Evolutionary conservation across 2,329 filamentous ascomycete species (phyloP), one percentile per base, ranked within the genome.

Genomic region (Xylariaceae sp.): DNA sequence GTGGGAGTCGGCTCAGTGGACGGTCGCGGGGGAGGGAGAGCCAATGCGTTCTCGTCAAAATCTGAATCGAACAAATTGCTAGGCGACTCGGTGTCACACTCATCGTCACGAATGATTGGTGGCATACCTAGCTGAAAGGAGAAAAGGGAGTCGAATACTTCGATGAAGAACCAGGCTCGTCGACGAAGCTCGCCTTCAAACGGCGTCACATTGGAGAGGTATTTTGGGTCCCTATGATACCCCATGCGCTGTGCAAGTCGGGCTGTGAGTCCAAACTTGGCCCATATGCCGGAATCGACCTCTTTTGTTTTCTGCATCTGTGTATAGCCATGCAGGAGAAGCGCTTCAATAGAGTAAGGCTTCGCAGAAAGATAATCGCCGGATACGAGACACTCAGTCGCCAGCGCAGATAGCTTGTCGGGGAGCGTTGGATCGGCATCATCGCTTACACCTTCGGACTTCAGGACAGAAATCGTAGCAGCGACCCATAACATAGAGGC

Each of bases 51-150:
- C 63, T 82, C 79, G 61, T 80, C 78, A 60, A 84, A 81, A 63
- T 83, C 81, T 12, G 77, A 73, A 57, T 84, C 81, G 48, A 69
- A 71, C 7, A 81, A 68, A 62, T 81, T 81, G 7, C 73, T 69
- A 7, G 79, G 80, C 18, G 75, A 70, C 9, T 70, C 73, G 1
- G 76, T 78, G 61, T 81, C 80, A 61, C 74, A 79, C 29, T 77
- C 74, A 14, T 75, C 74, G n/a, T 78, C 72, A 48, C 77, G 73
- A 46, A 82, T 73, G 52, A 78, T 77, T n/a, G 77, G 71, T 1
- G 81, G 80, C 65, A 83, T 75, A 7, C 81, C 79, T n/a, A 81
- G 75, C 66, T 83, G 79, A 56, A 79, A 80, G 0, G 79, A 79
- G 44, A 80, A 76, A 2, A 81, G 60, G 3, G 78, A 67, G 61